A percentile compares a stretch with the other conserved stretches of the same genome.
Evolutionary conservation across 106 monocot genomes (phyloP).

Genomic region (Iris macrosiphon): DNA sequence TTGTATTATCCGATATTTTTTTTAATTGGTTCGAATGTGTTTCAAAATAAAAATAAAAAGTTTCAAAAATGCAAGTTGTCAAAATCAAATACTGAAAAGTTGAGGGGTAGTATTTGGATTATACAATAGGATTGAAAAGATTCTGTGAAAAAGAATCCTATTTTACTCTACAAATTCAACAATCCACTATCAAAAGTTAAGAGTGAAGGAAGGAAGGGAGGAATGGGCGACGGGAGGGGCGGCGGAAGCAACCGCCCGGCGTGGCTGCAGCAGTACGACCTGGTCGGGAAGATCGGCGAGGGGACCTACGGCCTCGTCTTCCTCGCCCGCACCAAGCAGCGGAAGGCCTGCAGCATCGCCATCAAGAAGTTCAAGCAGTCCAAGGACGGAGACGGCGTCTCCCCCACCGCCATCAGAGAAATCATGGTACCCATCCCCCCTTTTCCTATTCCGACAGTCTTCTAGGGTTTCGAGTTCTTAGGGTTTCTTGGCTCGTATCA

Average conservation of each 20-base stretch:
- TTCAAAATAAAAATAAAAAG: too few relatives aligned
- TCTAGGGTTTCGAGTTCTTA: neutral
- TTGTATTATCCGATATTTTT: too few relatives aligned
- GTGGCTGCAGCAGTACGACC: constrained; percentile 95
- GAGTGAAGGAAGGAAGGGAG: too few relatives aligned
- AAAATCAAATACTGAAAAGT: too few relatives aligned
- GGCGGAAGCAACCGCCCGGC: constrained; percentile 51
- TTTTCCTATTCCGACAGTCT: neutral
- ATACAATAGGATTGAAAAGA: too few relatives aligned
- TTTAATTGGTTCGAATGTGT: too few relatives aligned
- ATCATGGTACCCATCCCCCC: constrained; percentile 70
- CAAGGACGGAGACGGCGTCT: constrained; percentile 98
- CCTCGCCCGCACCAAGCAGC: constrained; percentile 65
- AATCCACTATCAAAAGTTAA: too few relatives aligned
- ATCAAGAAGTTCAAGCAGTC: constrained; percentile 99
- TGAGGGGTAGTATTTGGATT: too few relatives aligned
- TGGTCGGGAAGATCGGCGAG: constrained; percentile 97
- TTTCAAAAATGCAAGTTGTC: too few relatives aligned
- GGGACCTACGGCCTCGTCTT: constrained; percentile 97
- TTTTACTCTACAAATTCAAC: too few relatives aligned
- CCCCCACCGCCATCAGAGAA: constrained; percentile 97
- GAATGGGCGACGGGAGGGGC: constrained; percentile 39
- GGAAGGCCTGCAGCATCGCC: constrained; percentile 68
- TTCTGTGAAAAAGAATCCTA: too few relatives aligned
- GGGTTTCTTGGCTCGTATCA: neutral